Conservation (phyloP, 352 stramenopile genomes). For the Pythium utonaiense region DNA sequence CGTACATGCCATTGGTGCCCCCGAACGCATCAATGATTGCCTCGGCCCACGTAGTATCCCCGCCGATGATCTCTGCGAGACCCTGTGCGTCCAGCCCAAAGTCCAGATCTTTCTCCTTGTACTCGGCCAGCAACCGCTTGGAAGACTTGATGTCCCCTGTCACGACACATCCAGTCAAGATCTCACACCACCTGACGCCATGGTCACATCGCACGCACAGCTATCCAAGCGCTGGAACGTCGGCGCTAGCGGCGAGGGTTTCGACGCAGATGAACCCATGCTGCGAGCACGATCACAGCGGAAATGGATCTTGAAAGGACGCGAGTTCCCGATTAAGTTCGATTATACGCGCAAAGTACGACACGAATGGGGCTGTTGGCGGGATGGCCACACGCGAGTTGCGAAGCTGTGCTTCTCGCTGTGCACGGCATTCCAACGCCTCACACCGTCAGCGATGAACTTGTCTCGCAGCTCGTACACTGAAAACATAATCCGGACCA, state of each 20-base stretch:
- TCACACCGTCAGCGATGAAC: no score
- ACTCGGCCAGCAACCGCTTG: conserved; percentile 47
- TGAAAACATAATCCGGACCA: no score
- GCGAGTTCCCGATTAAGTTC: neutral
- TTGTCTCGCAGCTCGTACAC: no score
- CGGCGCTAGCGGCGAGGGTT: conserved; percentile 32
- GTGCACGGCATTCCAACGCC: no score
- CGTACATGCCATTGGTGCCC: conserved; percentile 63
- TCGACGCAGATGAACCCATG: conserved; percentile 53
- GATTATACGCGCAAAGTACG: neutral
- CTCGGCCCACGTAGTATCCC: conserved; percentile 52
- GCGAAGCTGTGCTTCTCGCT: no score
- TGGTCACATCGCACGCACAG: conserved; percentile 29
- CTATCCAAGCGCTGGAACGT: conserved; percentile 51
- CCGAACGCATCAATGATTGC: conserved; percentile 53
- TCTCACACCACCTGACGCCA: neutral
- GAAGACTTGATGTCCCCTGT: conserved; percentile 54
- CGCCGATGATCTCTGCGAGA: conserved; percentile 41
- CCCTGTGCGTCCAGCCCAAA: conserved; percentile 58
- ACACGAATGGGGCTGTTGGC: neutral
- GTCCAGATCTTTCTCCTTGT: conserved; percentile 75
- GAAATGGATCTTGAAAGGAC: conserved; percentile 13
- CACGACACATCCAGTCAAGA: neutral
- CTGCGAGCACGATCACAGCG: neutral
- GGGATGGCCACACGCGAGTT: no score